phyloP scores from a whole-genome alignment of 306 rosid genomes.

The Hylodesmum podocarpum region DNA sequence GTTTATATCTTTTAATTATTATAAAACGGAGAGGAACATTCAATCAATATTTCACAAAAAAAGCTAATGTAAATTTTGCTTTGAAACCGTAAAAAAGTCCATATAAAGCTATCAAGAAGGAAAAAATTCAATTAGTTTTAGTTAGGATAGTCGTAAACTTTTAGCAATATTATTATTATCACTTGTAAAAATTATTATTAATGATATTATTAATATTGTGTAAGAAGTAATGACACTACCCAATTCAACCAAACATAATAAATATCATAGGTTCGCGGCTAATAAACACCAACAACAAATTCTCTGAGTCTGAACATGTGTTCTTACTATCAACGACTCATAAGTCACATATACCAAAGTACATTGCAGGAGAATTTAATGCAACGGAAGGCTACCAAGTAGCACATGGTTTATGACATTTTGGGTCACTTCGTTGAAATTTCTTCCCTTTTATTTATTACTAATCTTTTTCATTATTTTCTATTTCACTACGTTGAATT shows the following conservation, averaged over 20 bases:
- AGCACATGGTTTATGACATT: slow-evolving; percentile 65
- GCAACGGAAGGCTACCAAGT: background rate
- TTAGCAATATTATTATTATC: too few species aligned
- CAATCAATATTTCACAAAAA: background rate
- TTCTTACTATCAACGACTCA: slow-evolving; percentile 2
- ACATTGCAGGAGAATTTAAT: slow-evolving; percentile 5
- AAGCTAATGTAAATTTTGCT: background rate
- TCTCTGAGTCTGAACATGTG: slow-evolving; percentile 26
- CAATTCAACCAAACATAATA: background rate
- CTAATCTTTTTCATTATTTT: background rate
- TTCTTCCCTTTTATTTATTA: background rate
- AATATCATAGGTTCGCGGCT: slow-evolving; percentile 9
- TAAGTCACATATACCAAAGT: background rate
- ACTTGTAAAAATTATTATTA: too few species aligned
- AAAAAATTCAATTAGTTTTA: background rate
- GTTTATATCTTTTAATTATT: background rate
- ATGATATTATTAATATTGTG: background rate
- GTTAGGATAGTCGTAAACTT: background rate
- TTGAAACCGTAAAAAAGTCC: background rate
- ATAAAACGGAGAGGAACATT: background rate
- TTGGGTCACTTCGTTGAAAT: background rate
- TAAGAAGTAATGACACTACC: background rate
- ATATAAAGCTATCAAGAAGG: background rate
- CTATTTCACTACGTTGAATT: background rate
- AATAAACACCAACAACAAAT: background rate